These are phyloP conservation scores for Synchytrium microbalum DNA, from an alignment of 371 early-diverging fungal species.

Conservation along the genomic window DNA sequence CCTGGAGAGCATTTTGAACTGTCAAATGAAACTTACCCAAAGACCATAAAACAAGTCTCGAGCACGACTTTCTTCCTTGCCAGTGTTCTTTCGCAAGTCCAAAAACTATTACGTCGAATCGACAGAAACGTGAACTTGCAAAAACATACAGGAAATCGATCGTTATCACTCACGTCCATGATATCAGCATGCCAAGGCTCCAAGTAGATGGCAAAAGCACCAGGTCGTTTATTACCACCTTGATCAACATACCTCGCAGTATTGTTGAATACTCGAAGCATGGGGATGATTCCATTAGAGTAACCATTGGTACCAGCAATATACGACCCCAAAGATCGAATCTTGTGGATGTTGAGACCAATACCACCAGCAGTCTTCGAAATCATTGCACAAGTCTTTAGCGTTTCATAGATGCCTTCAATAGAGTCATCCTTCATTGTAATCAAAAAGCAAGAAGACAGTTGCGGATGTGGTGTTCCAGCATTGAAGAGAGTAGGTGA, in stretches of 20 bases:
- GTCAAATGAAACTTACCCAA: slow-evolving; percentile 65
- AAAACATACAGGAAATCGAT: background rate
- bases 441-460: slow-evolving; percentile 94
- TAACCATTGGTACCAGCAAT: slow-evolving; percentile 97
- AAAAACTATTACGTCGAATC: slow-evolving; percentile 52
- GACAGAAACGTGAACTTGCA: background rate
- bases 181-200: slow-evolving; percentile 99
- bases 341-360: slow-evolving; percentile 94
- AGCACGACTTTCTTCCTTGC: slow-evolving; percentile 96
- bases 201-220: slow-evolving; percentile 98
- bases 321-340: slow-evolving; percentile 90
- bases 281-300: slow-evolving; percentile 97
- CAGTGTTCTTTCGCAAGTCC: slow-evolving; percentile 97
- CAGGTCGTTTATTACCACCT: slow-evolving; percentile 98
- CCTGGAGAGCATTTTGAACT: too few relatives aligned
- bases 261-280: slow-evolving; percentile 97
- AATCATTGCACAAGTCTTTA: slow-evolving; percentile 95
- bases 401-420: slow-evolving; percentile 97
- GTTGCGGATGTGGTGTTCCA: slow-evolving; percentile 92
- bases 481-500: slow-evolving; percentile 99
- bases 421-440: slow-evolving; percentile 96
- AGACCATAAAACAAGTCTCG: slow-evolving; percentile 96
- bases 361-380: slow-evolving; percentile 99
- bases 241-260: slow-evolving; percentile 98
- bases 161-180: slow-evolving; percentile 53